Conservation (phyloP, 2,329 filamentous ascomycete species). For the Pyricularia grisea region DNA sequence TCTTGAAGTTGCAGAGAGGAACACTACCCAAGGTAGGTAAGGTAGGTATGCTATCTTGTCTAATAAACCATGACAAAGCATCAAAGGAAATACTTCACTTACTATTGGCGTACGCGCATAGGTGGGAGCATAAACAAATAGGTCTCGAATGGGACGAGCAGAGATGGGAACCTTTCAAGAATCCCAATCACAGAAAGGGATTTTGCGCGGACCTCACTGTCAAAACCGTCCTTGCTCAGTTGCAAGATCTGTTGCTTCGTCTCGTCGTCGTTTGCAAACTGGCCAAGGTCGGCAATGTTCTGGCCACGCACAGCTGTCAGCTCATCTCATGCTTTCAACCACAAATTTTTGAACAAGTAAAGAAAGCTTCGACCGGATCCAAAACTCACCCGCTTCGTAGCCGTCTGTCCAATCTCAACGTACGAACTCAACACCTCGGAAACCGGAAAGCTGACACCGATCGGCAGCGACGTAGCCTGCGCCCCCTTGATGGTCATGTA, state of each 20-base stretch:
- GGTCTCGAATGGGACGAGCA: slow-evolving; percentile 37
- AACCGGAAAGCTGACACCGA: slow-evolving; percentile 9
- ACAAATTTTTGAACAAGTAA: neutral
- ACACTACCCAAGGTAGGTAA: no score
- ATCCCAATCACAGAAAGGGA: slow-evolving; percentile 43
- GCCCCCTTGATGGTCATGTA: slow-evolving; percentile 35
- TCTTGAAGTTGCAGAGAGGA: no score
- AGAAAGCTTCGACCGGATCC: neutral
- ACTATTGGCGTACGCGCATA: slow-evolving; percentile 36
- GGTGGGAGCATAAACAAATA: slow-evolving; percentile 49
- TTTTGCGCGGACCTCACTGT: slow-evolving; percentile 28
- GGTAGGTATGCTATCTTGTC: no score
- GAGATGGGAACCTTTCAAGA: slow-evolving; percentile 38
- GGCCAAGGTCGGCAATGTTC: neutral
- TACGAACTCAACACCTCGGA: slow-evolving; percentile 12
- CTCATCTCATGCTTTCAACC: no score
- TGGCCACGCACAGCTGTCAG: neutral
- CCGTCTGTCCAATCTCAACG: slow-evolving; percentile 13
- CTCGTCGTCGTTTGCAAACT: slow-evolving; percentile 5
- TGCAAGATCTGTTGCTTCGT: slow-evolving; percentile 7
- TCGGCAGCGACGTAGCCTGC: slow-evolving; percentile 15
- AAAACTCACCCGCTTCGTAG: slow-evolving; percentile 10
- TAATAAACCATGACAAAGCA: neutral
- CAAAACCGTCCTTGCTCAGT: slow-evolving; percentile 18
- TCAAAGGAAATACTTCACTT: neutral